Conservation (phyloP, 2,329 filamentous ascomycete species). For the Aspergillus fischeri region DNA sequence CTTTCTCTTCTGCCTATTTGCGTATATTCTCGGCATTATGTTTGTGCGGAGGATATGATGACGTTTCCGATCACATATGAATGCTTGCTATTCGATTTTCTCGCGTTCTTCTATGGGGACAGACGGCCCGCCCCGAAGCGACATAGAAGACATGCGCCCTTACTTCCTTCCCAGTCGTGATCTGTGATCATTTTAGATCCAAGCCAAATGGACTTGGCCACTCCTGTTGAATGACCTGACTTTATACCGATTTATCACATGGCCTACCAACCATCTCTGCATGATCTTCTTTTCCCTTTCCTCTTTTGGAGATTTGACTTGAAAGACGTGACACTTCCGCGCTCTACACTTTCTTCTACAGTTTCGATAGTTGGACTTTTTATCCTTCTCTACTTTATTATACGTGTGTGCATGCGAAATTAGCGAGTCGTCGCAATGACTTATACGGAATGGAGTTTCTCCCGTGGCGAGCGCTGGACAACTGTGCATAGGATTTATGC, state of each 20-base stretch:
- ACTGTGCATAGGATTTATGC: background rate
- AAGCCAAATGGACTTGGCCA: background rate
- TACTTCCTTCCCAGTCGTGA: background rate
- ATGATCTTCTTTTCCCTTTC: background rate
- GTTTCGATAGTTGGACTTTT: background rate
- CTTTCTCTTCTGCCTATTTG: constrained; percentile 3
- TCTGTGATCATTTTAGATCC: background rate
- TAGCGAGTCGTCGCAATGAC: background rate
- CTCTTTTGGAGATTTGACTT: background rate
- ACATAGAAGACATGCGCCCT: background rate
- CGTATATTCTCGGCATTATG: constrained; percentile 19
- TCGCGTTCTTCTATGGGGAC: background rate
- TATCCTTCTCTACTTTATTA: background rate
- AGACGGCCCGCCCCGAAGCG: background rate
- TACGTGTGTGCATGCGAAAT: background rate
- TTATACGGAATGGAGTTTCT: background rate
- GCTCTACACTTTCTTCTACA: background rate
- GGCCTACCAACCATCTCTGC: background rate
- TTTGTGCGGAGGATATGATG: constrained; percentile 18
- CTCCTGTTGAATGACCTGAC: background rate
- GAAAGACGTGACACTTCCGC: background rate
- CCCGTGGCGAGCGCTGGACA: background rate
- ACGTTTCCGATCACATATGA: constrained; percentile 8
- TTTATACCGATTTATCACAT: background rate
- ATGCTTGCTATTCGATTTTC: constrained; percentile 4